These are phyloP conservation scores for Penicillium odoratum DNA, from an alignment of 495 filamentous ascomycete genomes.

Conservation along the genomic window DNA sequence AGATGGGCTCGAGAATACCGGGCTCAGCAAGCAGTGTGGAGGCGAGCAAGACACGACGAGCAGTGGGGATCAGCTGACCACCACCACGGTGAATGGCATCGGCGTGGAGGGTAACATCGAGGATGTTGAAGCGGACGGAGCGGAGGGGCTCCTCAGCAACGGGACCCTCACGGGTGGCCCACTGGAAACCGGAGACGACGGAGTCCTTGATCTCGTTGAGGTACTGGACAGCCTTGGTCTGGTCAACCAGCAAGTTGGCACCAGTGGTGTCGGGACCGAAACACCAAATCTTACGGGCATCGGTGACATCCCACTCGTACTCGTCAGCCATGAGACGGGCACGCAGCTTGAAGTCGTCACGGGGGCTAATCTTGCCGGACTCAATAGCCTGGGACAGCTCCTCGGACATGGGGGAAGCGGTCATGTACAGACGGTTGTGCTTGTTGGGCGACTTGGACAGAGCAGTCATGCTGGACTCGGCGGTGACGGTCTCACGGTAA, in stretches of 20 bases:
- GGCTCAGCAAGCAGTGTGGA: conserved; percentile 88
- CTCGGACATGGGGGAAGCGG: conserved; percentile 84
- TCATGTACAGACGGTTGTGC: conserved; percentile 99
- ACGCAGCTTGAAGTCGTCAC: conserved; percentile 99
- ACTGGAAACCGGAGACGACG: conserved; percentile 99
- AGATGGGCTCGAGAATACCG: conserved; percentile 92
- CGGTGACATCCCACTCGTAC: conserved; percentile 98
- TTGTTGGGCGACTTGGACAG: conserved; percentile 99
- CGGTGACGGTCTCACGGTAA: conserved; percentile 94
- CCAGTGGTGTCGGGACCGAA: conserved; percentile 98
- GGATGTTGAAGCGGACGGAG: conserved; percentile 94
- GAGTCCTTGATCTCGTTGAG: conserved; percentile 99
- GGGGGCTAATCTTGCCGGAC: conserved; percentile 83
- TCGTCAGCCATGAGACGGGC: conserved; percentile 96
- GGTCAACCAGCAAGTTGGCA: conserved; percentile 97
- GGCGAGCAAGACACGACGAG: conserved; percentile 96
- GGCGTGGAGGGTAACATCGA: conserved; percentile 99
- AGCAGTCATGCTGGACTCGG: conserved; percentile 84
- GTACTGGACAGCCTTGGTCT: conserved; percentile 99
- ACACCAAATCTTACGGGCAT: conserved; percentile 99
- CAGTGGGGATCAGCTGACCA: conserved; percentile 97
- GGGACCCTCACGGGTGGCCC: conserved; percentile 97
- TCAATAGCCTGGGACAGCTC: conserved; percentile 91
- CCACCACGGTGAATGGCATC: conserved; percentile 99
- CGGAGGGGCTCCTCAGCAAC: conserved; percentile 98